A percentile compares a stretch with the other conserved stretches of the same genome.
Evolutionary conservation across 2,329 filamentous ascomycete genomes (phyloP).

Genomic region (Aspergillus floridensis): DNA sequence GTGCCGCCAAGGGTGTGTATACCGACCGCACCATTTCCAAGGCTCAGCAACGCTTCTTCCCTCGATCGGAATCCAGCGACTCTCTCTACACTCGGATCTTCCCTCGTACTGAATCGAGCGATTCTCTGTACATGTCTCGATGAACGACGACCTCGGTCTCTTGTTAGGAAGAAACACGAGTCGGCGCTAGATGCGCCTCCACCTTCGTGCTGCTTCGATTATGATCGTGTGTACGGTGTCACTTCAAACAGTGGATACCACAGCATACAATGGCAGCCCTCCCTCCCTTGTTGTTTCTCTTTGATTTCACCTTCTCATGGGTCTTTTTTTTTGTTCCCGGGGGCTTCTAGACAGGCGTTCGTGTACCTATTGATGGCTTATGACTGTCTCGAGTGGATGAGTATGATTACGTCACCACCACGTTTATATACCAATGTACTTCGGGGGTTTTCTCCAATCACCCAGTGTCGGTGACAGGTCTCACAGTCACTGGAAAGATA

Average conservation of each 20-base stretch:
- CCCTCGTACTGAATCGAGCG: constrained; percentile 37
- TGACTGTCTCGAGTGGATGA: constrained; percentile 3
- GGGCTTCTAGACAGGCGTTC: constrained; percentile 6
- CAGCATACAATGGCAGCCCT: not conserved
- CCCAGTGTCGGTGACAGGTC: not conserved
- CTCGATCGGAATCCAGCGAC: constrained; percentile 36
- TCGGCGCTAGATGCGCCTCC: constrained; percentile 3
- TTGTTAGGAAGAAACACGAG: not conserved
- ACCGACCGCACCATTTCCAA: constrained; percentile 36
- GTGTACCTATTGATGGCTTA: constrained; percentile 6
- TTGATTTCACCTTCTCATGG: not conserved
- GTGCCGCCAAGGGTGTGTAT: constrained; percentile 41
- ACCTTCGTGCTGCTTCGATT: not conserved
- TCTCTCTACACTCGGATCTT: constrained; percentile 37
- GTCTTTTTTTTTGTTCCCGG: not conserved
- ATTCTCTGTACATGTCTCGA: constrained; percentile 35
- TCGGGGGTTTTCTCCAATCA: not conserved
- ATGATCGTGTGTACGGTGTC: constrained; percentile 3
- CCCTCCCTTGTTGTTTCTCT: not conserved
- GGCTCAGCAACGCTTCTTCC: constrained; percentile 37
- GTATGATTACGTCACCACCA: not conserved
- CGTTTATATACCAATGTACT: constrained; percentile 4
- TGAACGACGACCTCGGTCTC: constrained; percentile 15
- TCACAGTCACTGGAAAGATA: not conserved
- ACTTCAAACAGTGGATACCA: not conserved